Evolutionary conservation across 225 moss, liverwort and hornwort genomes (phyloP).

Genomic region (Sphagnum contortum): DNA sequence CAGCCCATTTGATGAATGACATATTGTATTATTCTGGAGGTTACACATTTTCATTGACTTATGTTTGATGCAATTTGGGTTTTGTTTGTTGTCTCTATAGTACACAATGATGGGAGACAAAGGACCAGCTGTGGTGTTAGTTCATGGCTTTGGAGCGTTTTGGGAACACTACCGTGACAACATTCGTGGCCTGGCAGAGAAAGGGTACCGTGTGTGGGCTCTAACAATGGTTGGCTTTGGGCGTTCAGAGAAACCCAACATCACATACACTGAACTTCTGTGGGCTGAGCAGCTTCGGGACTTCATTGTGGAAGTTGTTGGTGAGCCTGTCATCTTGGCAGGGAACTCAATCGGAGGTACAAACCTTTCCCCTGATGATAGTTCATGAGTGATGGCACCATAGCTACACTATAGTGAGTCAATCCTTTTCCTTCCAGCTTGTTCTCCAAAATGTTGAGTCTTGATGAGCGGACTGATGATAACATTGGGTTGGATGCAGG

Average conservation of each 20-base stretch:
- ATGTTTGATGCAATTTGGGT: too few species aligned
- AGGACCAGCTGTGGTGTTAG: constrained; percentile 79
- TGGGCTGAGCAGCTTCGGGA: constrained; percentile 93
- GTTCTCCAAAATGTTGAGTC: not conserved
- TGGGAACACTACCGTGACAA: constrained; percentile 97
- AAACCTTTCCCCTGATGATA: not conserved
- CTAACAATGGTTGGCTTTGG: constrained; percentile 93
- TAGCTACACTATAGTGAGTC: too few species aligned
- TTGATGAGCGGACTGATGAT: too few species aligned
- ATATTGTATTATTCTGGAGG: not conserved
- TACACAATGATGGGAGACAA: constrained; percentile 67
- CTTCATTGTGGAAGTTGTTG: constrained; percentile 80
- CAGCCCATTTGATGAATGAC: not conserved
- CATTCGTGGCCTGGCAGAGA: constrained; percentile 60
- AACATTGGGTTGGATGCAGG: constrained; percentile 20
- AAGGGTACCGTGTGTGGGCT: constrained; percentile 82
- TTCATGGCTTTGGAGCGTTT: constrained; percentile 98
- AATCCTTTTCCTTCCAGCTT: too few species aligned
- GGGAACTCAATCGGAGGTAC: constrained; percentile 92
- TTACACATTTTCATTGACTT: too few species aligned
- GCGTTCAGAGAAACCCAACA: constrained; percentile 85
- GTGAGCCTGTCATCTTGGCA: constrained; percentile 70
- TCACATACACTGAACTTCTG: constrained; percentile 74
- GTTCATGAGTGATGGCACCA: not conserved
- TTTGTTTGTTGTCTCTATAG: constrained; percentile 13